Percentiles rank a stretch among this genome's conserved stretches.
Conservation (phyloP, 2,329 filamentous ascomycete genomes). For the Cladosporium sp. region DNA sequence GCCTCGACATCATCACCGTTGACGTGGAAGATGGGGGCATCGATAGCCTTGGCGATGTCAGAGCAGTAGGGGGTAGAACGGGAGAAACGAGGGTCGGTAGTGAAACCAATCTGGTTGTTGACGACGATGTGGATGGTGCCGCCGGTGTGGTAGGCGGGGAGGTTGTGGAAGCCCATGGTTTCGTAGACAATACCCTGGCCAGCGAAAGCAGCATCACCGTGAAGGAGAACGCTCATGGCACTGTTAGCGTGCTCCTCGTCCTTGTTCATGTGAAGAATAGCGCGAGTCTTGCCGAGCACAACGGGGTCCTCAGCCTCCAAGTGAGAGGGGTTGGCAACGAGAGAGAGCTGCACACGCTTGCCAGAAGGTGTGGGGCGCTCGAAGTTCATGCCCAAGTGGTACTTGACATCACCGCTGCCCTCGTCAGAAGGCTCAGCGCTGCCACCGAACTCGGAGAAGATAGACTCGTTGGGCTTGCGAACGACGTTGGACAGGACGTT, state of each 20-base stretch:
- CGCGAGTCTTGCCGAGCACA: constrained; percentile 93
- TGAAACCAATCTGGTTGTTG: constrained; percentile 99
- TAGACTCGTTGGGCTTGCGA: constrained; percentile 98
- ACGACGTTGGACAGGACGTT: constrained; percentile 99
- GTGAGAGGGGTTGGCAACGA: constrained; percentile 98
- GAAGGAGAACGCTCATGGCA: constrained; percentile 93
- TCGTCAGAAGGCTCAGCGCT: constrained; percentile 85
- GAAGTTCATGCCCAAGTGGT: constrained; percentile 99
- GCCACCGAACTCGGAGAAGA: constrained; percentile 97
- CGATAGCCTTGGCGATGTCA: constrained; percentile 97
- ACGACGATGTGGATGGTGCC: constrained; percentile 96
- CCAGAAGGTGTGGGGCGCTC: constrained; percentile 96
- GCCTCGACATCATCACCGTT: constrained; percentile 98
- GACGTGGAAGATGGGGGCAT: constrained; percentile 98
- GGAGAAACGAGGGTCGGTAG: constrained; percentile 94
- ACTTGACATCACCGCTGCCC: constrained; percentile 98
- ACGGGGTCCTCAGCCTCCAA: constrained; percentile 97
- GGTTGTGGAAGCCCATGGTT: constrained; percentile 93
- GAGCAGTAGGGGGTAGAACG: constrained; percentile 98
- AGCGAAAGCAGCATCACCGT: constrained; percentile 96
- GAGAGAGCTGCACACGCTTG: constrained; percentile 97
- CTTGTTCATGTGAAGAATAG: constrained; percentile 98
- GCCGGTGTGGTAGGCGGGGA: constrained; percentile 94
- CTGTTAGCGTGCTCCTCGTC: constrained; percentile 86
- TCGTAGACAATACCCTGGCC: constrained; percentile 98